These are phyloP conservation scores for Candida xiaguanensis DNA, from an alignment of 805 yeast genomes.

Conservation along the genomic window DNA sequence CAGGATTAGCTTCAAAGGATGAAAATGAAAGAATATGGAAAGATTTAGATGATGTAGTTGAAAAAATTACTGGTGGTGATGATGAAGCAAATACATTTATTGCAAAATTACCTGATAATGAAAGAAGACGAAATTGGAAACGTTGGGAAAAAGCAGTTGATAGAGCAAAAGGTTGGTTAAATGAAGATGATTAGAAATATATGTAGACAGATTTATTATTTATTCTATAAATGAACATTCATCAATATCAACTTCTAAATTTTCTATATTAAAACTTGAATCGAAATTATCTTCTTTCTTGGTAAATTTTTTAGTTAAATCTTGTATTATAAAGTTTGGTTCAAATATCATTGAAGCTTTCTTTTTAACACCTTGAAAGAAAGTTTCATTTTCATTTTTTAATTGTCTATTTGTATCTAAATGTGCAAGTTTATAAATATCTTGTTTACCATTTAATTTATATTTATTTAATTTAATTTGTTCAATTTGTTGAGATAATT, in stretches of 20 bases:
- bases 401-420: conserved; percentile 8
- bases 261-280: conserved; percentile 27
- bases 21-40: conserved; percentile 65
- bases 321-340: conserved; percentile 2
- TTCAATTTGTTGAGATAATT: conserved; percentile 21
- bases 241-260: conserved; percentile 8
- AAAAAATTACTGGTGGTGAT: conserved; percentile 30
- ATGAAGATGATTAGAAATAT: conserved; percentile 24
- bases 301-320: conserved; percentile 1
- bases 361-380: conserved; percentile 12
- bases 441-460: conserved; percentile 1
- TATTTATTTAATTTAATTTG: conserved; percentile 13
- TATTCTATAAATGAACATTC: conserved; percentile 2
- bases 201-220: conserved; percentile 10
- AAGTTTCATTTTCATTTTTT: neutral
- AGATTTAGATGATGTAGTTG: conserved; percentile 63
- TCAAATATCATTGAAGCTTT: conserved; percentile 20
- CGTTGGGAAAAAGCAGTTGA: conserved; percentile 85
- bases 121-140: conserved; percentile 60
- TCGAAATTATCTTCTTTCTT: conserved; percentile 16
- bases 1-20: conserved; percentile 62
- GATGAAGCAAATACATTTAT: conserved; percentile 26
- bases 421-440: conserved; percentile 9
- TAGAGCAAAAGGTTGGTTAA: conserved; percentile 80
- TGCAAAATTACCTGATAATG: conserved; percentile 49